Evolutionary conservation across 73 alveolate genomes (phyloP), one percentile per base, ranked within the genome.

Genomic region (Paramecium octaurelia): DNA sequence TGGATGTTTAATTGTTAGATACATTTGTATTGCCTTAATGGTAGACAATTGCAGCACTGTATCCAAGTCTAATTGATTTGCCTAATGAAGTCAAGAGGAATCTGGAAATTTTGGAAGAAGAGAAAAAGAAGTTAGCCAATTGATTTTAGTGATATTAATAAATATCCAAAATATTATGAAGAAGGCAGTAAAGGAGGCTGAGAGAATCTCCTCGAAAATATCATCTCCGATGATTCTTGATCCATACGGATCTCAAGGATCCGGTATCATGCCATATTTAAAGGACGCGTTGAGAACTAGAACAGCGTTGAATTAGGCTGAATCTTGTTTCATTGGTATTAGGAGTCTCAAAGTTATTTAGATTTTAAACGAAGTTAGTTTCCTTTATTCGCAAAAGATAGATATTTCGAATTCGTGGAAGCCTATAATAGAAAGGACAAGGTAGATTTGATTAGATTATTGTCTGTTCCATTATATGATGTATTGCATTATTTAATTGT

Each of bases 381-480:
- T 36, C 94, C 86, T 20, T 31, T 70, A 38, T 77, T 89, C 21
- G 94, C 94, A 14, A 77, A 83, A 46, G 94, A 89, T 89, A 89
- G 88, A 89, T 89, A 89, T 71, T 89, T 89, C 73, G 94, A 89
- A 21, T 64, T 83, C 16, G 27, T 89, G 46, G 84, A 57, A 34
- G 92, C 94, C 8, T 89, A 71, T 7, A 69, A 89, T 24, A 38
- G 94, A 89, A 89, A 89, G 34, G 94, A 89, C 48, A 89, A 89
- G 18, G 94, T 89, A 4, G 94, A 89, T 73, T 71, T 89, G 48
- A 89, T 89, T 77, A 89, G 88, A 50, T 60, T 70, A 42, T 85
- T 89, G 14, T 89, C 94, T 27, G 92, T 89, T 6, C 94, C 94
- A 27, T 38, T 89, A 36, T 89, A 89, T 46, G 94, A 89, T 89